These are phyloP conservation scores for Acanthamoeba divionensis DNA, from an alignment of 208 protist species.

Conservation along the genomic window DNA sequence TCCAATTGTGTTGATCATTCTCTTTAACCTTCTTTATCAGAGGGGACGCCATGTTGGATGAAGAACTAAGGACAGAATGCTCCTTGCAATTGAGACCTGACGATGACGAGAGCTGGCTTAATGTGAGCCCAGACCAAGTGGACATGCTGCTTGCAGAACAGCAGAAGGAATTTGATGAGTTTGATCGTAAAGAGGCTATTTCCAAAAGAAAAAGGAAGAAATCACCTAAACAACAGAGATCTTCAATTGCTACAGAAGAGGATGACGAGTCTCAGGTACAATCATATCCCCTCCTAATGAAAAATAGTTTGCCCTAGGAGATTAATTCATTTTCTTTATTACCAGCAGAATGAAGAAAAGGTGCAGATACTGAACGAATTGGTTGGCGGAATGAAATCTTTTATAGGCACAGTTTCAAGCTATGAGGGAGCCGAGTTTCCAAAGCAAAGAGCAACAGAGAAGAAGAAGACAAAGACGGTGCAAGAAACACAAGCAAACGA, in stretches of 20 bases:
- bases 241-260: too few relatives aligned
- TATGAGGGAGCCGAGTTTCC: constrained; percentile 43
- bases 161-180: constrained; percentile 9
- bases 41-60: too few relatives aligned
- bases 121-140: background rate
- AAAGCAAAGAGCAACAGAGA: background rate
- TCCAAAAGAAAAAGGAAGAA: background rate
- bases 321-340: too few relatives aligned
- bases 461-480: background rate
- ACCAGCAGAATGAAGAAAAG: background rate
- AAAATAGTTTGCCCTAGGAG: too few relatives aligned
- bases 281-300: too few relatives aligned
- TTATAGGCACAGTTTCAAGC: constrained; percentile 20
- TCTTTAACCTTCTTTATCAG: too few relatives aligned
- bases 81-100: background rate
- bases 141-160: background rate
- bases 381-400: constrained; percentile 20
- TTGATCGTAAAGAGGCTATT: background rate
- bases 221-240: too few relatives aligned
- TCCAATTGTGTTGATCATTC: too few relatives aligned
- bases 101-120: background rate
- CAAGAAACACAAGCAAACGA: background rate
- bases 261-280: too few relatives aligned
- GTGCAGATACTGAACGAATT: constrained; percentile 22
- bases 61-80: too few relatives aligned